These are phyloP conservation scores for Aspergillus sp. DNA, from an alignment of 2,329 filamentous ascomycete genomes.

Conservation along the genomic window DNA sequence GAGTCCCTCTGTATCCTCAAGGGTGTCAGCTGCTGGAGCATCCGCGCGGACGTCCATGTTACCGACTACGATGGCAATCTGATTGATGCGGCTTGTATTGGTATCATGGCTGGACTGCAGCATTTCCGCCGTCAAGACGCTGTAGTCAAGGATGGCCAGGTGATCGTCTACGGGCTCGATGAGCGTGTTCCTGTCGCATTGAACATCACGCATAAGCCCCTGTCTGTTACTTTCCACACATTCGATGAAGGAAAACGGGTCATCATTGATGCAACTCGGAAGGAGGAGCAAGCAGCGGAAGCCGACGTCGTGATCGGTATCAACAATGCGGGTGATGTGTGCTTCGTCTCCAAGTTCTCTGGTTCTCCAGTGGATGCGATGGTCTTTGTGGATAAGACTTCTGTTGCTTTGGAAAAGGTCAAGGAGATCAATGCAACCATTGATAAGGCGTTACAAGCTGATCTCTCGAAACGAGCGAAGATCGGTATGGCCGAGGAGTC, in stretches of 20 bases:
- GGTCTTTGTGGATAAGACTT: constrained; percentile 73
- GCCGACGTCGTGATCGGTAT: constrained; percentile 77
- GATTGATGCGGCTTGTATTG: constrained; percentile 81
- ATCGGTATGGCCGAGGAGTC: constrained; percentile 80
- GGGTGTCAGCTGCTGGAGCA: constrained; percentile 85
- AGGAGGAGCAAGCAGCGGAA: constrained; percentile 58
- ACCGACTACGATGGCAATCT: constrained; percentile 89
- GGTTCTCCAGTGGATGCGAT: constrained; percentile 80
- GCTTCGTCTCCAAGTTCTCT: constrained; percentile 87
- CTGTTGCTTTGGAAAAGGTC: constrained; percentile 73
- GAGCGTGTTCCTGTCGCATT: constrained; percentile 90
- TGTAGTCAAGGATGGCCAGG: constrained; percentile 76
- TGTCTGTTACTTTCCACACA: constrained; percentile 87
- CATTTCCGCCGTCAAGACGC: constrained; percentile 93
- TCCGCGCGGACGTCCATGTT: constrained; percentile 89
- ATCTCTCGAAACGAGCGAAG: constrained; percentile 63
- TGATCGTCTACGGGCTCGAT: constrained; percentile 79
- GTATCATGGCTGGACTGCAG: constrained; percentile 81
- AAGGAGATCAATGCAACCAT: constrained; percentile 77
- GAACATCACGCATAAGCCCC: constrained; percentile 86
- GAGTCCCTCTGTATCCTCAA: constrained; percentile 94
- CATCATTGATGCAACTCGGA: constrained; percentile 49
- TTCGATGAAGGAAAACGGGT: constrained; percentile 57
- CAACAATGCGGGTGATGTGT: constrained; percentile 87
- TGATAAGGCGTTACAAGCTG: constrained; percentile 71